Conservation (phyloP, 768 basidiomycete species). For the Peribolospora kevripleyi region DNA sequence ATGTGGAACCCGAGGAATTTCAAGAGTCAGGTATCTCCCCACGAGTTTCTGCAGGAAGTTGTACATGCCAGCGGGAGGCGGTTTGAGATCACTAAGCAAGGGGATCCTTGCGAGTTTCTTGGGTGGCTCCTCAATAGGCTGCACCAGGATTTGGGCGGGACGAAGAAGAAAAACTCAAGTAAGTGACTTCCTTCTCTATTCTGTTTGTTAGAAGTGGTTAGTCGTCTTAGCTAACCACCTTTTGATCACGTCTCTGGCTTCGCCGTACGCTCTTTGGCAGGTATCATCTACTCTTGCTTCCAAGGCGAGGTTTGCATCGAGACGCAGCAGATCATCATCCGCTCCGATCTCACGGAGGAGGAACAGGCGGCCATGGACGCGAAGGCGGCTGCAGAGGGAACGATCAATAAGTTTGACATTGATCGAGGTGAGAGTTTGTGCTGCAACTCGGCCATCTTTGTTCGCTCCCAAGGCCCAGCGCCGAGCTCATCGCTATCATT, state of each 20-base stretch:
- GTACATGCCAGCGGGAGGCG: constrained; percentile 66
- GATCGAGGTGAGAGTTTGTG: constrained; percentile 43
- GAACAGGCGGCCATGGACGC: constrained; percentile 28
- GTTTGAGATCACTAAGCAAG: constrained; percentile 79
- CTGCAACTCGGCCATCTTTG: not conserved
- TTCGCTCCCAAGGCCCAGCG: not conserved
- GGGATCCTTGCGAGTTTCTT: constrained; percentile 87
- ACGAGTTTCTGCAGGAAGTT: constrained; percentile 95
- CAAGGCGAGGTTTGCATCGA: constrained; percentile 84
- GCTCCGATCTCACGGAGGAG: too few relatives aligned
- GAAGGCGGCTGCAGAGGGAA: too few relatives aligned
- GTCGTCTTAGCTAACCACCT: not conserved
- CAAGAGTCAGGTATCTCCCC: constrained; percentile 96
- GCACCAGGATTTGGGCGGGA: constrained; percentile 82
- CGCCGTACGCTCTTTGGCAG: constrained; percentile 22
- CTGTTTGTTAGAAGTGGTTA: not conserved
- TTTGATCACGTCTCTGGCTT: constrained; percentile 5
- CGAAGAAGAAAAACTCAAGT: constrained; percentile 79
- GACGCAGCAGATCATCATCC: constrained; percentile 64
- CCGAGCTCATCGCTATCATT: not conserved
- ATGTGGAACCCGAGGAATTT: constrained; percentile 89
- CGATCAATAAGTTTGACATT: constrained; percentile 44
- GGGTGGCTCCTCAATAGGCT: constrained; percentile 85
- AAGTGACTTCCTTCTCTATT: constrained; percentile 18
- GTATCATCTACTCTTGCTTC: constrained; percentile 76